Evolutionary conservation across 306 rosid genomes (phyloP).

Genomic region (Lathyrus oleraceus): DNA sequence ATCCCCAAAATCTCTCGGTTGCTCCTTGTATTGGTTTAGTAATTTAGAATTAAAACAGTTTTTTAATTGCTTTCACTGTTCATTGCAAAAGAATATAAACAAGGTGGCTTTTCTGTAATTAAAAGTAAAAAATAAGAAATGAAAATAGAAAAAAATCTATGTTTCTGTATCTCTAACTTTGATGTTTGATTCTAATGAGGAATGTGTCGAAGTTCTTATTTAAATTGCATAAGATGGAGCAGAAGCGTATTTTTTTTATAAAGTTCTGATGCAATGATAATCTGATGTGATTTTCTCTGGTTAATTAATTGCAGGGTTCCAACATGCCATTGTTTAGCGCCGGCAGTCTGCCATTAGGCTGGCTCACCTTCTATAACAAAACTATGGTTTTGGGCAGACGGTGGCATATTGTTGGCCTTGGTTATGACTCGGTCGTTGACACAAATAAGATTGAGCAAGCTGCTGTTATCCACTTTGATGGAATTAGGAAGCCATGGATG

Average conservation of each 20-base stretch:
- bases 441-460: constrained; percentile 59
- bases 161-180: constrained; percentile 14
- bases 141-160: not conserved
- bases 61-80: not conserved
- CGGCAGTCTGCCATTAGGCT: constrained; percentile 87
- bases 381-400: constrained; percentile 63
- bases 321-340: constrained; percentile 65
- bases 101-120: not conserved
- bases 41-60: constrained; percentile 9
- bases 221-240: constrained; percentile 22
- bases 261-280: constrained; percentile 11
- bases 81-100: not conserved
- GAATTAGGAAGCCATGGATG: constrained; percentile 93
- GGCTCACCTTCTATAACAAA: constrained; percentile 85
- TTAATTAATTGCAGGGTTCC: constrained; percentile 60
- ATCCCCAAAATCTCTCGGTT: not conserved
- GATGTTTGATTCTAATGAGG: constrained; percentile 1
- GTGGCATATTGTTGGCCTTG: constrained; percentile 91
- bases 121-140: not conserved
- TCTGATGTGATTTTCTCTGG: constrained; percentile 26
- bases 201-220: not conserved
- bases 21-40: constrained; percentile 9
- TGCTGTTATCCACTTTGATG: constrained; percentile 88
- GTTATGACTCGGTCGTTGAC: constrained; percentile 52
- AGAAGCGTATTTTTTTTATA: not conserved